Percentiles rank a stretch among this genome's conserved stretches.
These are phyloP conservation scores for Saturnispora bothae DNA, from an alignment of 805 yeast genomes.

Conservation along the genomic window DNA sequence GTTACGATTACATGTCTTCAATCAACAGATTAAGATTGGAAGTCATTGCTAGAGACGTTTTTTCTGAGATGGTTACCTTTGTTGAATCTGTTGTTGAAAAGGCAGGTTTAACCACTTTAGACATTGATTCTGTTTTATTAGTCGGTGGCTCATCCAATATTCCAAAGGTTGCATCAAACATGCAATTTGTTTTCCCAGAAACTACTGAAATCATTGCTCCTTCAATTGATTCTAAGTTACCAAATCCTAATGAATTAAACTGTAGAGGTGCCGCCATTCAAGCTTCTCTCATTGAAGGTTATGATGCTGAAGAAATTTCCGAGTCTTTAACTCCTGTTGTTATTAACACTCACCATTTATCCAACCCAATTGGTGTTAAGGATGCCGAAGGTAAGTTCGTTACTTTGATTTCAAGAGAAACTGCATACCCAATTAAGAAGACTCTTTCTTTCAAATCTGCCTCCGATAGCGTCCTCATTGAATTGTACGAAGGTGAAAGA, in stretches of 20 bases:
- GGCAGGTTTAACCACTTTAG: conserved; percentile 77
- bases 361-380: conserved; percentile 76
- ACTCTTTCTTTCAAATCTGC: conserved; percentile 54
- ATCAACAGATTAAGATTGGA: conserved; percentile 93
- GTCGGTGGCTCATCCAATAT: conserved; percentile 91
- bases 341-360: conserved; percentile 77
- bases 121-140: conserved; percentile 80
- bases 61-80: conserved; percentile 66
- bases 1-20: conserved; percentile 84
- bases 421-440: conserved; percentile 86
- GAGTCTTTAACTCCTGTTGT: conserved; percentile 80
- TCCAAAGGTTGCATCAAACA: conserved; percentile 77
- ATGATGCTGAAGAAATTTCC: conserved; percentile 69
- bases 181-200: conserved; percentile 73
- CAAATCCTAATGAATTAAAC: conserved; percentile 80
- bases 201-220: conserved; percentile 69
- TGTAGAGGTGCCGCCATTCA: conserved; percentile 96
- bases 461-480: conserved; percentile 51
- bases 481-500: conserved; percentile 78
- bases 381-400: conserved; percentile 60
- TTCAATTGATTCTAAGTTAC: conserved; percentile 60
- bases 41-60: conserved; percentile 69
- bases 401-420: conserved; percentile 67
- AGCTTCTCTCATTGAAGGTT: conserved; percentile 76
- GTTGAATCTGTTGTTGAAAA: conserved; percentile 64